Percentiles rank a stretch among this genome's conserved stretches.
These are phyloP conservation scores for Dichomitus squalens DNA, from an alignment of 1,284 basidiomycete species.

Conservation along the genomic window DNA sequence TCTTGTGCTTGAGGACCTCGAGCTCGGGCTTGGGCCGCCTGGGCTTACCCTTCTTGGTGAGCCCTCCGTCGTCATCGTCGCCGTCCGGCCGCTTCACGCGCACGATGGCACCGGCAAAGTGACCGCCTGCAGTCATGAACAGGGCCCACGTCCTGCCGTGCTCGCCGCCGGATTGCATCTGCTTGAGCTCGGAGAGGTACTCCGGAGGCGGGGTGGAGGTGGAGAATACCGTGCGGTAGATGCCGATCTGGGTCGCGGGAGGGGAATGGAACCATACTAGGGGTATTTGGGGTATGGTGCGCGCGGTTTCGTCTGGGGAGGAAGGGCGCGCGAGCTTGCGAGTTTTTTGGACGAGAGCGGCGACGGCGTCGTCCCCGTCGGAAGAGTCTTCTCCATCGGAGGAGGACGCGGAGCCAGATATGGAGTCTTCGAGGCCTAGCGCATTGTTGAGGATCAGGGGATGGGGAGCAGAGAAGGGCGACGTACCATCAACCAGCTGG, in stretches of 20 bases:
- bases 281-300: constrained; percentile 66
- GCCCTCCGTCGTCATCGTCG: constrained; percentile 43
- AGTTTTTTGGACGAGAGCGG: constrained; percentile 66
- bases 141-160: constrained; percentile 86
- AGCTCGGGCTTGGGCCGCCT: constrained; percentile 66
- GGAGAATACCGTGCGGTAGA: constrained; percentile 81
- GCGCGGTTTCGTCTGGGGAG: constrained; percentile 43
- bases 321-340: constrained; percentile 49
- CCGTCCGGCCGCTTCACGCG: constrained; percentile 60
- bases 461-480: too few relatives aligned
- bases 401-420: constrained; percentile 86
- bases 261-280: constrained; percentile 89
- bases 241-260: constrained; percentile 85
- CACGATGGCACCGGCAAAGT: constrained; percentile 93
- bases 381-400: constrained; percentile 46
- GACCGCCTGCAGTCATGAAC: constrained; percentile 96
- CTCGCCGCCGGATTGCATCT: constrained; percentile 64
- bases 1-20: constrained; percentile 90
- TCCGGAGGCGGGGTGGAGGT: constrained; percentile 39
- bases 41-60: constrained; percentile 58
- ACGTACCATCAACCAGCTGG: constrained; percentile 72
- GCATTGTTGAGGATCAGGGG: background rate
- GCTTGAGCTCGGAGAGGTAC: constrained; percentile 61
- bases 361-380: constrained; percentile 67
- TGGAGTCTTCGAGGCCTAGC: constrained; percentile 81